Evolutionary conservation across 2,329 filamentous ascomycete species (phyloP), one percentile per base, ranked within the genome.

Genomic region (Botrytis fragariae): DNA sequence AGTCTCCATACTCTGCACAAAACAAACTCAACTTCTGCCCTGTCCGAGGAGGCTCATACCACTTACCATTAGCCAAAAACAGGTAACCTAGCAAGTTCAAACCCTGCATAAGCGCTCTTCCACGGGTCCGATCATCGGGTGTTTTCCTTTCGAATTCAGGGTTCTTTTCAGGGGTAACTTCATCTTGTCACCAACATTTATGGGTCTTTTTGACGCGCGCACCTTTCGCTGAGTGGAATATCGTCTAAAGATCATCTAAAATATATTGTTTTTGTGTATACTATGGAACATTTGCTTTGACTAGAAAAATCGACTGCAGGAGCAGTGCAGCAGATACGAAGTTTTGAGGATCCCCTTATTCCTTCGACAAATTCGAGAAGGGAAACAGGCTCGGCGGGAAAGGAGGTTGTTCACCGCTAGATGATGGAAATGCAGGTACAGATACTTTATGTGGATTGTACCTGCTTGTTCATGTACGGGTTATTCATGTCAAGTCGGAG

Each of bases 81-180:
- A 22, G 61, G n/a, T 32, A 44, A 9, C 60, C 60, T 29, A 44
- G 39, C 61, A 32, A 29, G 12, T 7, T 25, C 18, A 37, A 35
- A 60, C 18, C 61, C 39, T 63, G 25, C 61, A 44, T 63, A 63
- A 63, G 59, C 59, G 59, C 59, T 10, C 37, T 9, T 62, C 25
- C 60, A 63, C 37, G 61, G 39, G 25, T 63, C 61, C 61, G 39
- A 44, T 63, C 16, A 63, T 42, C 39, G 39, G 39, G 29, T 63
- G 14, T 22, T 32, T 63, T 10, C 59, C 59, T 60, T 37, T 60
- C 5, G 20, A 37, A 57, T 57, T 14, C 51, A 42, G 25, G 35
- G 35, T 62, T 62, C 37, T 39, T 44, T 63, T 63, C 61, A 63
- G 61, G 61, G 61, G 61, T 44, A 63, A 44, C n/a, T 44, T 63